Evolutionary conservation across 2,329 filamentous ascomycete genomes (phyloP).

Genomic region (Aspergillus udagawae): DNA sequence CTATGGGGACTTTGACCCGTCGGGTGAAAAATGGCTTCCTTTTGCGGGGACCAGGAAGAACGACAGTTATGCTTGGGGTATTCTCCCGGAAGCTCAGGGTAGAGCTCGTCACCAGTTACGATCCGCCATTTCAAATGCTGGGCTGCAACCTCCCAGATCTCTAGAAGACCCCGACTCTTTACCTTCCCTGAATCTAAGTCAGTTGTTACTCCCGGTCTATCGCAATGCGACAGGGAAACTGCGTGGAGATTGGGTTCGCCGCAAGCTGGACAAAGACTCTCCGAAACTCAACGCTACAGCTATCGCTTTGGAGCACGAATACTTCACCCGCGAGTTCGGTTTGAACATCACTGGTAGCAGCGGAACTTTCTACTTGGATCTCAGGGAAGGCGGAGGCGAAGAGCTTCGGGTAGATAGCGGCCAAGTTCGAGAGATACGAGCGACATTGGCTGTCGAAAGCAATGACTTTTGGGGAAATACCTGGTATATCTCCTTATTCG

Average conservation of each 20-base stretch:
- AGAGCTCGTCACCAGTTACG: conserved; percentile 57
- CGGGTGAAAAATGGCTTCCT: conserved; percentile 55
- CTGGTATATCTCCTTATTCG: conserved; percentile 76
- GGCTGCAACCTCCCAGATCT: conserved; percentile 25
- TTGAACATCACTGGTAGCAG: conserved; percentile 74
- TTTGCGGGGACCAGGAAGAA: conserved; percentile 71
- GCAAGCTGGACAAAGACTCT: conserved; percentile 47
- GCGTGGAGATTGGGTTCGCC: conserved; percentile 69
- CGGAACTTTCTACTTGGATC: conserved; percentile 65
- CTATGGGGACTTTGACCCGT: conserved; percentile 51
- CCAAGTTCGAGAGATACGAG: conserved; percentile 65
- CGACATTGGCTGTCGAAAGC: conserved; percentile 69
- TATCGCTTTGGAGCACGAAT: conserved; percentile 63
- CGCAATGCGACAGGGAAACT: conserved; percentile 74
- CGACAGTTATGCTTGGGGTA: conserved; percentile 74
- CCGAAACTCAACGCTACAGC: conserved; percentile 60
- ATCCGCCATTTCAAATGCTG: conserved; percentile 28
- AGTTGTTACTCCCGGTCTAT: conserved; percentile 57
- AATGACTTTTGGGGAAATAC: conserved; percentile 64
- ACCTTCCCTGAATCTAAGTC: conserved; percentile 32
- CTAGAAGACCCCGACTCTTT: conserved; percentile 23
- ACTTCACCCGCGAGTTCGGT: conserved; percentile 64
- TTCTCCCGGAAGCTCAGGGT: conserved; percentile 63
- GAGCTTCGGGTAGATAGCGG: conserved; percentile 40
- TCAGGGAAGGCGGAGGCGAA: conserved; percentile 54